Conservation (phyloP, 2,329 filamentous ascomycete species). For the Herpotrichia juniperi region DNA sequence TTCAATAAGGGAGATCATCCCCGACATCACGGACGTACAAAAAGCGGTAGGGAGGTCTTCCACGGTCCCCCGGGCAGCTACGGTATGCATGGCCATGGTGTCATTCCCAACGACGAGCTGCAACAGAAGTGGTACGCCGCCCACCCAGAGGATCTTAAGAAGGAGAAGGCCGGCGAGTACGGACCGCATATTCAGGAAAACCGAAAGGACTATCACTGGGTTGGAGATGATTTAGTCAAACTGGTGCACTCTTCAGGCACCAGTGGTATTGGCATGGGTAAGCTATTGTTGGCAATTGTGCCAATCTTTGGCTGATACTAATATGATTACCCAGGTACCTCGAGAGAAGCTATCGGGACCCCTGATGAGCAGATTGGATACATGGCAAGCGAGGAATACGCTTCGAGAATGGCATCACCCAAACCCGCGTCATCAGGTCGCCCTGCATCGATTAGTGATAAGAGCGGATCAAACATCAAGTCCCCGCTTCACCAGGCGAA, state of each 20-base stretch:
- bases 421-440: conserved; percentile 56
- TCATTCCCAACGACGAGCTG: conserved; percentile 77
- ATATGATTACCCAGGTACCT: conserved; percentile 65
- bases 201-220: conserved; percentile 80
- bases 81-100: conserved; percentile 86
- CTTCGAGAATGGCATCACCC: conserved; percentile 76
- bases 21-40: conserved; percentile 69
- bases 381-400: conserved; percentile 83
- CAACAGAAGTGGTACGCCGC: conserved; percentile 93
- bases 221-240: conserved; percentile 87
- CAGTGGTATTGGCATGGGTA: conserved; percentile 60
- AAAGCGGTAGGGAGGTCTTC: conserved; percentile 73
- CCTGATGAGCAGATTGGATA: conserved; percentile 92
- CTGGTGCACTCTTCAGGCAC: conserved; percentile 75
- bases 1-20: conserved; percentile 59
- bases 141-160: conserved; percentile 78
- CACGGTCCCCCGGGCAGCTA: conserved; percentile 86
- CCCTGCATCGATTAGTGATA: conserved; percentile 53
- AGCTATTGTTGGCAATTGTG: conserved; percentile 26
- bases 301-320: conserved; percentile 49
- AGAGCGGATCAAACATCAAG: conserved; percentile 52
- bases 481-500: conserved; percentile 59
- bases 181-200: conserved; percentile 63
- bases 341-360: conserved; percentile 69
- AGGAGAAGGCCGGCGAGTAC: conserved; percentile 75